Base-by-base conservation (phyloP, 2,329 filamentous ascomycete genomes). In the Hypoxylon sp. region DNA sequence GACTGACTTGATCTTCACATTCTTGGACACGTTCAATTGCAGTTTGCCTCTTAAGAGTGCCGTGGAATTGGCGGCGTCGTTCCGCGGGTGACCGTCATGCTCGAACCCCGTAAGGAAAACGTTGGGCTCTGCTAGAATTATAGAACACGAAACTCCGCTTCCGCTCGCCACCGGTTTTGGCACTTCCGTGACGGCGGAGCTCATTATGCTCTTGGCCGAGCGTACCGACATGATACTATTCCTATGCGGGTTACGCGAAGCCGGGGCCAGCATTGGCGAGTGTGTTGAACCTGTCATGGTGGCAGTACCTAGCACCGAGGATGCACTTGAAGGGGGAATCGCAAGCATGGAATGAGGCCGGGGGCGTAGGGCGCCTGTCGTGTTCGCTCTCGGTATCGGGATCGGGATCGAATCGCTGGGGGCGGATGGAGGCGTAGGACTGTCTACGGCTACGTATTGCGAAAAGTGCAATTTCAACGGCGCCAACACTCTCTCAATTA, bases 1-100 rank as follows among this genome's bases (percentile, higher is more conserved):
- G 23, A 99, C 87, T 3, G 93, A 91, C 82, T 97, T 97, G 71
- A 99, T 90, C 80, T 99, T 99, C 48, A 94, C 89, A 70, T 92
- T 91, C 76, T 98, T 98, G 47, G 91, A 90, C 11, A 98, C 87
- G 64, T 90, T 90, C 39, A 99, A 78, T 73, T 92, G 90, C 60
- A 99, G 79, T 70, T 90, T 94, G 16, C 96, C 96, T 60, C 96
- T 87, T 12, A 99, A 84, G 75, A 99, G 90, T 0, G 94, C 92
- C 5, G 93, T 95, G 59, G 76, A 81, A 71, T 86, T 91, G 53
- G 88, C 85, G 2, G 86, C 84, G 9, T 88, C 85, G 47, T 81
- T 80, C 5, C 80, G 78, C 6, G 79, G 76, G 71, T 86, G 84
- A 50, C 90, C 87, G 61, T 89, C 85, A 70, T 92, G 90, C 62